Evolutionary conservation across 208 protist species (phyloP).

Genomic region (Paratrypanosoma confusum): DNA sequence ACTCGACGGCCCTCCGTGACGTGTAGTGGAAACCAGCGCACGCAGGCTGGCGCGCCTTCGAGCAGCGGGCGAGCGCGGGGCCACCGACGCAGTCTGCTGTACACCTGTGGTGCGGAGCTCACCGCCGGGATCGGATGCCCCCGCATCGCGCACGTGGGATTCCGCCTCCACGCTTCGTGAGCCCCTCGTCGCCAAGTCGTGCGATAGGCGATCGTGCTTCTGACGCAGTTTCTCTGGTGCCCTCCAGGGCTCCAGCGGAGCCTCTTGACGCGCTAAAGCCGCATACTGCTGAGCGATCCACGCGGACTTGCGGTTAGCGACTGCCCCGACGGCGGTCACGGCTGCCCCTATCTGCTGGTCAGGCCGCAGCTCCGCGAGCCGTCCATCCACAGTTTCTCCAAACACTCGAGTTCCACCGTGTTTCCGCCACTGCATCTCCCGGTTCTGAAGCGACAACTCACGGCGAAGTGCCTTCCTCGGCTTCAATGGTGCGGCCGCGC

Average conservation of each 20-base stretch:
- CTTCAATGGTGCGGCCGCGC: too few species aligned
- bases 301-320: conserved; percentile 27
- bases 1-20: too few species aligned
- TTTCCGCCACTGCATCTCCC: too few species aligned
- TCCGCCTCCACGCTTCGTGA: background rate
- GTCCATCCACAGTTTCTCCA: conserved; percentile 48
- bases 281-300: conserved; percentile 54
- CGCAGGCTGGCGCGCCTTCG: too few species aligned
- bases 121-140: too few species aligned
- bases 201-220: conserved; percentile 22
- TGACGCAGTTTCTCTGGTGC: conserved; percentile 29
- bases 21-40: too few species aligned
- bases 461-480: too few species aligned
- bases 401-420: conserved; percentile 20
- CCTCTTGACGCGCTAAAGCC: conserved; percentile 24
- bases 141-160: background rate
- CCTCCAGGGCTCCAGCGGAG: conserved; percentile 52
- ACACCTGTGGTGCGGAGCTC: too few species aligned
- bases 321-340: conserved; percentile 15
- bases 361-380: conserved; percentile 39
- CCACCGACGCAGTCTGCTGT: too few species aligned
- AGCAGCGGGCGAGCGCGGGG: too few species aligned
- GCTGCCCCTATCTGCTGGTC: conserved; percentile 48
- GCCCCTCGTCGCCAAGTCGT: conserved; percentile 26
- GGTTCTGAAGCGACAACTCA: too few species aligned